Base-by-base conservation (phyloP, 2,329 filamentous ascomycete genomes). In the Nemania abortiva region DNA sequence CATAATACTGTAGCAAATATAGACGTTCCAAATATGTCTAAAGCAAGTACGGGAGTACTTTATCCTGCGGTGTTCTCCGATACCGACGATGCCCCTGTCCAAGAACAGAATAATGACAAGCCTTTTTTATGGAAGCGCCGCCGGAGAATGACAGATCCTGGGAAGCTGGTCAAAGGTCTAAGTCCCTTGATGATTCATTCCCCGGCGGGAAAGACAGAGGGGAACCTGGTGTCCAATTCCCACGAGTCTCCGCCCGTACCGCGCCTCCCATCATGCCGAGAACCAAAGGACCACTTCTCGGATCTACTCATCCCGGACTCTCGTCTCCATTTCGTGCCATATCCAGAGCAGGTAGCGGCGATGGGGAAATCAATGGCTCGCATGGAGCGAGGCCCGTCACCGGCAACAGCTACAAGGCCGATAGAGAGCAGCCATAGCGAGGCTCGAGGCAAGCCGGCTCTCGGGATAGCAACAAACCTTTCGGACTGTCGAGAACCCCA, bases 71-170 rank as follows among this genome's bases (percentile, higher is more conserved):
- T 57, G 20, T 58, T 64, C 20, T 65, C 60, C 6, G 53, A 66
- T 22, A 18, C 29, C 6, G 64, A 50, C 27, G 68, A 72, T 54
- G 27, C 47, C 39, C 57, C 56, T 54, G 45, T 20, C 22, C 68
- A 42, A 37, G 49, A 65, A 68, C 47, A 69, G n/a, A 77, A 71
- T 24, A 71, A 55, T 1, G 71, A 70, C 64, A 74, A 70, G 58
- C 70, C 60, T 79, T 79, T 79, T 79, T 79, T 79, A 79, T 78
- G 77, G 76, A 70, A 61, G 37, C 75, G 74, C 70, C 74, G 73
- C 55, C 75, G 75, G 61, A 72, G 70, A 42, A 64, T 57, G 54
- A 75, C 72, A 63, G 75, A 76, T 31, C 75, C 76, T 18, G 75
- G 74, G 42, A 73, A 73, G 42, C 61, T 56, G 50, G 63, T 34